A percentile compares a stretch with the other conserved stretches of the same genome.
Conservation (phyloP, 179 eudicot species). For the Nepenthes alata region DNA sequence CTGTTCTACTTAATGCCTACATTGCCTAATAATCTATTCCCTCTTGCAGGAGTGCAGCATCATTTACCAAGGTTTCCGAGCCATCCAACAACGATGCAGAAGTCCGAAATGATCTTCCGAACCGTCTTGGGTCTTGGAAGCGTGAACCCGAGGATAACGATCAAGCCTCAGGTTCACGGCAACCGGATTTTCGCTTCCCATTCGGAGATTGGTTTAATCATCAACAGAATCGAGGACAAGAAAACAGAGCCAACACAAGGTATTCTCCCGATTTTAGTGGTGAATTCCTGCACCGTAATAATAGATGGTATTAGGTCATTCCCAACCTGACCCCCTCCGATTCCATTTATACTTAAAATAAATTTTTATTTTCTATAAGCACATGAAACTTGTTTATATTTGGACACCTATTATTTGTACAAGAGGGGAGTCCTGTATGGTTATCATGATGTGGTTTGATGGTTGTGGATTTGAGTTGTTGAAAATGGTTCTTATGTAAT, state of each 20-base stretch:
- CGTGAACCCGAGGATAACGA: conserved; percentile 19
- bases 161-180: conserved; percentile 18
- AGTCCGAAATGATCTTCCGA: conserved; percentile 18
- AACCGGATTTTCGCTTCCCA: conserved; percentile 36
- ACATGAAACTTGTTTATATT: too few relatives aligned
- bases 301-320: too few relatives aligned
- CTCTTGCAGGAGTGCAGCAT: conserved; percentile 66
- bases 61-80: conserved; percentile 48
- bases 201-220: conserved; percentile 59
- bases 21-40: background rate
- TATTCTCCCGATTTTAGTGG: conserved; percentile 3
- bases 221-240: conserved; percentile 29
- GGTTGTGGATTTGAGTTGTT: too few relatives aligned
- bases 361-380: too few relatives aligned
- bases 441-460: too few relatives aligned
- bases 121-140: conserved; percentile 23
- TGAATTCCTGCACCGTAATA: too few relatives aligned
- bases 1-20: too few relatives aligned
- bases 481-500: too few relatives aligned
- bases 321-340: too few relatives aligned
- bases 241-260: conserved; percentile 34
- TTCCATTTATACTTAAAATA: too few relatives aligned
- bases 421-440: too few relatives aligned
- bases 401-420: too few relatives aligned
- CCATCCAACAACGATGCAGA: conserved; percentile 23